Base-by-base conservation (phyloP, 805 yeast species). In the Hemisphaericaspora nanyangensis region DNA sequence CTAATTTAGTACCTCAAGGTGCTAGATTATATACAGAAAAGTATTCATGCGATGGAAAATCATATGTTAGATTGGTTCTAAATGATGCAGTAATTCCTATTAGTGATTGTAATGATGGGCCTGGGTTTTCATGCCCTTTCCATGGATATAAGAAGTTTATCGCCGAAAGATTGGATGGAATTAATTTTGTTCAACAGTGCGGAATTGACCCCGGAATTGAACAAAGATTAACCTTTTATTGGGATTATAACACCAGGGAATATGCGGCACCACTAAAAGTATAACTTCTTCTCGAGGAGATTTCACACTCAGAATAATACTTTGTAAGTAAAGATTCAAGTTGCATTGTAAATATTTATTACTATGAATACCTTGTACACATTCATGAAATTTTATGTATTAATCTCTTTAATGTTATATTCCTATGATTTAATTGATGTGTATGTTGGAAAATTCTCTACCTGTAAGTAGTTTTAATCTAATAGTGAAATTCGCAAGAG, bases 1-100 rank as follows among this genome's bases (percentile, higher is more conserved):
- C 69, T 6, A 75, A 78, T 48, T 54, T 76, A 31, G 68, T 68
- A 18, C 85, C 84, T 37, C 74, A 74, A 79, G 83, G 80, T 26
- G 80, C 76, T 3, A 64, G 78, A 43, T 49, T 76, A 15, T 61
- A 74, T 24, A 51, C 74, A 18, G 84, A 79, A 58, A 65, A 77
- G 46, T 55, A 74, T 40, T 53, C 52, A 37, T 77, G 81, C 55
- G 61, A 60, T 28, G 52, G 48, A 20, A 58, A 66, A 13, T 49
- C 61, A 3, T 78, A 60, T 49, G 76, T 77, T 12, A 70, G 82
- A 53, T 60, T 65, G 27, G 55, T 74, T 6, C 47, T 76, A 15
- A 77, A 77, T 49, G 81, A 77, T 44, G 79, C 79, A 1, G 80
- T 77, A 17, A 58, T 73, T 34, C 80, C 82, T 20, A 51, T 74